Conservation (phyloP, 179 eudicot genomes). For the Silene coronaria region DNA sequence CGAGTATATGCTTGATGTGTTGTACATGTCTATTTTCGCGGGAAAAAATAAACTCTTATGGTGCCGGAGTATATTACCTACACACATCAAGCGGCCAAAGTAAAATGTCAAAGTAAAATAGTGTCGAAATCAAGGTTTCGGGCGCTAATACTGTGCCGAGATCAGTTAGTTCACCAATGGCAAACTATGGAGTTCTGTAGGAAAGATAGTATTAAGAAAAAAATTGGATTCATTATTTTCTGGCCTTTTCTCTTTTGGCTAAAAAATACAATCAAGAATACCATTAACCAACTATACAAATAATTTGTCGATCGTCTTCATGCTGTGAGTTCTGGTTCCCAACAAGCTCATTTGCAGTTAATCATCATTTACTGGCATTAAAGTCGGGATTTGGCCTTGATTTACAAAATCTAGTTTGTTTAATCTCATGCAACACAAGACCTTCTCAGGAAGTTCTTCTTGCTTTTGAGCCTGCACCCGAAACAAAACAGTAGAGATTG, state of each 20-base stretch:
- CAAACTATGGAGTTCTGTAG: background rate
- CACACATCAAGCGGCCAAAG: too few species aligned
- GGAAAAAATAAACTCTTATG: too few species aligned
- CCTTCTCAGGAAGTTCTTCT: slow-evolving; percentile 48
- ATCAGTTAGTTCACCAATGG: background rate
- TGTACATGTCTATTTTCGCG: too few species aligned
- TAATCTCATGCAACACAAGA: slow-evolving; percentile 40
- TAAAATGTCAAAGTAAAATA: too few species aligned
- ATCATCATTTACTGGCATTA: slow-evolving; percentile 27
- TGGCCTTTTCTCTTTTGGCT: slow-evolving; percentile 11
- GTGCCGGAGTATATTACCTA: too few species aligned
- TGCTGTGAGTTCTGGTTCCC: slow-evolving; percentile 18
- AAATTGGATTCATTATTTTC: slow-evolving; percentile 18
- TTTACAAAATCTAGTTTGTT: slow-evolving; percentile 44
- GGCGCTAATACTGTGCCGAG: background rate
- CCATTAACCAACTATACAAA: slow-evolving; percentile 30
- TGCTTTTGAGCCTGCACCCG: slow-evolving; percentile 39
- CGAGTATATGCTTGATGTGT: too few species aligned
- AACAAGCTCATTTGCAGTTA: slow-evolving; percentile 8
- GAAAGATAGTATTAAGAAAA: background rate
- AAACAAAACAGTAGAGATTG: background rate
- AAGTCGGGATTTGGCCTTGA: slow-evolving; percentile 37
- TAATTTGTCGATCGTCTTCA: slow-evolving; percentile 29
- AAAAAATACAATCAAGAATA: slow-evolving; percentile 22
- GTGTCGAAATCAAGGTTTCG: too few species aligned